These are phyloP conservation scores for Margaritispora aquatica DNA, from an alignment of 495 filamentous ascomycete species.

Conservation along the genomic window DNA sequence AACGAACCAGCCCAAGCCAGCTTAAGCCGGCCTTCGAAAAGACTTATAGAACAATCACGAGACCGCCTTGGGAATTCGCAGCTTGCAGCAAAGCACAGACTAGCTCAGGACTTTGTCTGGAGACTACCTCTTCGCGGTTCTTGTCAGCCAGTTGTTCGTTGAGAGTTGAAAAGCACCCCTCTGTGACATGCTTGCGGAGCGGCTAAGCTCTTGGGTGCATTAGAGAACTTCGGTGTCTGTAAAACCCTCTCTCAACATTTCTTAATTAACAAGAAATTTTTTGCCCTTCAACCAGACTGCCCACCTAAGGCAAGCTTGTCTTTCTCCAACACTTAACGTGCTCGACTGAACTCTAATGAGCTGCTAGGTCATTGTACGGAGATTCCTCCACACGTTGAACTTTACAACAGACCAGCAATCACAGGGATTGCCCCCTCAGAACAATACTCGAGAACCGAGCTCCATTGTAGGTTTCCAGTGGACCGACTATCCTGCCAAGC, in stretches of 20 bases:
- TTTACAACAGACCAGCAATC: not conserved
- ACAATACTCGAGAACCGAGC: not conserved
- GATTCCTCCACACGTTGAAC: not conserved
- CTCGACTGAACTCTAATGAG: not conserved
- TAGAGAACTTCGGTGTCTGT: too few relatives aligned
- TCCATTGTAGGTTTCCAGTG: not conserved
- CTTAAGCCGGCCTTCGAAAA: not conserved
- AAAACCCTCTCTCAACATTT: too few relatives aligned
- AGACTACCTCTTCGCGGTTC: too few relatives aligned
- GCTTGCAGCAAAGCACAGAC: not conserved
- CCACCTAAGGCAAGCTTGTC: too few relatives aligned
- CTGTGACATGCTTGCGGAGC: too few relatives aligned
- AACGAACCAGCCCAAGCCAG: not conserved
- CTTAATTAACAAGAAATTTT: too few relatives aligned
- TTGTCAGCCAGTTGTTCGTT: too few relatives aligned
- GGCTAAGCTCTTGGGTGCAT: too few relatives aligned
- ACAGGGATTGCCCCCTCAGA: not conserved
- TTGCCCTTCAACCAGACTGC: too few relatives aligned
- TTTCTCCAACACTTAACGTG: not conserved
- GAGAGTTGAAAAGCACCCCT: too few relatives aligned
- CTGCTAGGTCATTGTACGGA: not conserved
- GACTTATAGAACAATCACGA: not conserved
- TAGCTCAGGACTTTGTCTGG: not conserved
- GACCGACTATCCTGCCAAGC: too few relatives aligned
- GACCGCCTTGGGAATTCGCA: not conserved